Evolutionary conservation across 805 yeast genomes (phyloP), one percentile per base, ranked within the genome.

Genomic region (Debaryomyces hansenii): DNA sequence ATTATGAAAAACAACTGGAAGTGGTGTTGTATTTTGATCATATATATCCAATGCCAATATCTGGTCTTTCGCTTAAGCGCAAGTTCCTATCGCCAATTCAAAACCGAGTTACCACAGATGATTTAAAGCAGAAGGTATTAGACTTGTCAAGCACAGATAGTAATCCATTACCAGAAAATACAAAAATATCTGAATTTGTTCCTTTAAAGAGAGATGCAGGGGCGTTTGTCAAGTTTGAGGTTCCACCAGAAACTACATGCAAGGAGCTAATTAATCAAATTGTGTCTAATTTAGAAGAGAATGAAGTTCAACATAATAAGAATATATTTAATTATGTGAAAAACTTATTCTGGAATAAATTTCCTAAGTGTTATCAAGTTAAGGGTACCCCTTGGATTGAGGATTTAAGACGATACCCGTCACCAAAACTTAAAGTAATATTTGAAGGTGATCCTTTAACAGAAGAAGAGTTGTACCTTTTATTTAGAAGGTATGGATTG

Each of bases 371-470:
- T 44, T 84, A 75, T 58, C 83, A 87, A 0, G 97, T 94, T 0
- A 84, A 86, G 55, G 99, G 99, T 50, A 73, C 79, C 1, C 99
- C 99, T 0, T 92, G 97, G 97, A 86, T 94, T 49, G 98, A 92
- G 67, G 99, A 94, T 62, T 72, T 94, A 62, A 79, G 88, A 55
- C 70, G 97, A 50, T 79, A 77, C 52, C 96, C 96, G 7, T 82
- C 85, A 44, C 67, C 75, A 7, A 72, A 74, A 11, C 66, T 94
- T 20, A 77, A 79, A 45, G 82, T 92, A 4, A 74, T 76, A 21
- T 91, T 85, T 60, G 90, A 85, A 53, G 97, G 97, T 1, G 82
- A 83, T 0, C 75, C 83, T 5, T 67, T 92, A 48, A 77, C 86
- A 0, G 95, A 90, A 52, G 97, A 91, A 63, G 85, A 84, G 44